phyloP scores from a whole-genome alignment of 345 rosid genomes.

The Linum tenue region DNA sequence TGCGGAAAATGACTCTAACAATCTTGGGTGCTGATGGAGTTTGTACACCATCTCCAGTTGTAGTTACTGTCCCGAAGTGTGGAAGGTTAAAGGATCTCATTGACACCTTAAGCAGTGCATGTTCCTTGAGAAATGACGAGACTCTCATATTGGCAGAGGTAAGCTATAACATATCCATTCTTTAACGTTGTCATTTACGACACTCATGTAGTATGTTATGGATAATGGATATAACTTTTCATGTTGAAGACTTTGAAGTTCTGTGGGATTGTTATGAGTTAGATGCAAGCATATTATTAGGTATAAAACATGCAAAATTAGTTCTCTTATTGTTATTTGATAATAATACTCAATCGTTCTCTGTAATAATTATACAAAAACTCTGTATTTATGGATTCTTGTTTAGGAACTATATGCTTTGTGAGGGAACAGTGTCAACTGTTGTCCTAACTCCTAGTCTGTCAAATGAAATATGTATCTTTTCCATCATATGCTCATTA shows the following conservation, averaged over 20 bases:
- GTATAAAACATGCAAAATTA: background rate
- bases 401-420: background rate
- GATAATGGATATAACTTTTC: too few species aligned
- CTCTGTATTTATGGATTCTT: background rate
- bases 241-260: background rate
- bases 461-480: background rate
- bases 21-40: constrained; percentile 16
- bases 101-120: constrained; percentile 15
- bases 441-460: background rate
- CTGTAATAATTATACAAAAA: too few species aligned
- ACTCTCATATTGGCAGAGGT: constrained; percentile 19
- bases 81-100: constrained; percentile 23
- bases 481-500: background rate
- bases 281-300: too few species aligned
- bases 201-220: background rate
- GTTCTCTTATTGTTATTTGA: background rate
- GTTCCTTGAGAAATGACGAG: constrained; percentile 20
- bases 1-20: constrained; percentile 21
- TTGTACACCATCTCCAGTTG: constrained; percentile 14
- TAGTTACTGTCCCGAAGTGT: constrained; percentile 17
- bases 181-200: background rate
- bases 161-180: constrained; percentile 1
- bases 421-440: background rate
- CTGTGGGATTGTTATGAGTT: background rate
- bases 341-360: background rate